Evolutionary conservation across 2,329 filamentous ascomycete species (phyloP), one percentile per base, ranked within the genome.

Genomic region (Blastomyces gilchristii): DNA sequence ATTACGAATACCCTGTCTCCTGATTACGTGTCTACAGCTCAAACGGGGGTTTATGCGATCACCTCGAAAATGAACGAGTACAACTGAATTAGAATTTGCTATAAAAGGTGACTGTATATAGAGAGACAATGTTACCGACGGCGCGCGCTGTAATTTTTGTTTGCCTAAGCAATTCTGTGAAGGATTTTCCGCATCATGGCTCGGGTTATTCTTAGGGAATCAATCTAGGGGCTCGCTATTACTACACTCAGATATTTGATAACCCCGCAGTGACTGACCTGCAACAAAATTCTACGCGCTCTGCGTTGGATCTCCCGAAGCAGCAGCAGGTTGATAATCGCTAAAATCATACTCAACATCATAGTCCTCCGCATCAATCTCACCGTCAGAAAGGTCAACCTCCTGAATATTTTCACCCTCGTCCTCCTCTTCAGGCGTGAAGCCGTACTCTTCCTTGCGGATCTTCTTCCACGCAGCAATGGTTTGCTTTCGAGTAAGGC

Each of bases 321-420:
- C 54, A 64, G 69, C 66, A 28, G 67, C 68, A 31, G 65, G 64
- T 61, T 67, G 54, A 58, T 74, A 74, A 16, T 71, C 67, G 49
- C 71, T 71, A 62, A 74, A 74, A 62, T 74, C 72, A 63, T 74
- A 74, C 64, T 74, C 71, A 58, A 74, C 67, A 57, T 73, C 71
- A 62, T 69, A 73, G 61, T 74, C 72, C 57, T 74, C 71, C 31
- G 63, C 69, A 63, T 74, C 70, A 52, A 68, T 66, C 54, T 73
- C 71, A 1, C 71, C 71, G 60, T 74, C 72, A 28, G 69, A 71
- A 14, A 74, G 68, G 22, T 74, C 72, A 49, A 74, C 68, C 54
- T 74, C 72, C 58, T 68, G 68, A 18, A 73, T 63, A 58, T 74
- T 73, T 65, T 74, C 72, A 3, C 72, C 71, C 2, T 73, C 71